Percentiles rank a stretch among this genome's conserved stretches.
Conservation (phyloP, 108 stramenopile genomes). For the Aurantiochytrium sp. region DNA sequence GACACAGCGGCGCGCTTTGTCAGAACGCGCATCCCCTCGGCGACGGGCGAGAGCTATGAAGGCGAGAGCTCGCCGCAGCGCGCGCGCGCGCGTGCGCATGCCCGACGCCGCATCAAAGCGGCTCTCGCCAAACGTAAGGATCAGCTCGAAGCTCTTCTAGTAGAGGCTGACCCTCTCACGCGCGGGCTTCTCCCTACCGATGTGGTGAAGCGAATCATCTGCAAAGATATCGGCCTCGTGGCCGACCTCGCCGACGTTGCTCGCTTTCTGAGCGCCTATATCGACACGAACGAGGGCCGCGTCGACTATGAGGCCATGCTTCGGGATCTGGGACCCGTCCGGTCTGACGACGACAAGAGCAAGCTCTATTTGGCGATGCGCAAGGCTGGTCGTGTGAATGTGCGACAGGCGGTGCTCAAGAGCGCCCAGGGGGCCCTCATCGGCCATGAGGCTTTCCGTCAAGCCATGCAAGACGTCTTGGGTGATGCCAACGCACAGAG, state of each 20-base stretch:
- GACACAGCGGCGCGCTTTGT: no score
- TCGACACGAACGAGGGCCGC: neutral
- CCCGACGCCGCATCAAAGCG: neutral
- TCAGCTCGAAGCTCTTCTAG: neutral
- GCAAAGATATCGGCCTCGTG: neutral
- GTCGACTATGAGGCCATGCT: slow-evolving; percentile 24
- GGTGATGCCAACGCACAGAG: neutral
- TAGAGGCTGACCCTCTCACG: neutral
- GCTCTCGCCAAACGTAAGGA: neutral
- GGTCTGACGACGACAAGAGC: neutral
- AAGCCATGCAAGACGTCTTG: neutral
- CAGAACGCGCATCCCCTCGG: neutral
- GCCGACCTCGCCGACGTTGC: neutral
- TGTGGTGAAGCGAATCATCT: neutral
- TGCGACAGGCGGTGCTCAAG: neutral
- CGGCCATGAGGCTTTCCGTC: neutral
- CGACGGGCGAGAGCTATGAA: neutral
- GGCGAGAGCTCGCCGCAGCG: no score
- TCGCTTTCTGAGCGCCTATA: neutral
- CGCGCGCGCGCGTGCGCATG: no score
- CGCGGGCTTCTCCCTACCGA: neutral
- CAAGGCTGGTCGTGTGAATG: neutral
- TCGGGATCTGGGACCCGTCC: neutral
- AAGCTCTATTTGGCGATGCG: no score
- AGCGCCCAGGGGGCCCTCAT: neutral